phyloP scores from a whole-genome alignment of 2,329 filamentous ascomycete species.

The Calonectria pteridis region DNA sequence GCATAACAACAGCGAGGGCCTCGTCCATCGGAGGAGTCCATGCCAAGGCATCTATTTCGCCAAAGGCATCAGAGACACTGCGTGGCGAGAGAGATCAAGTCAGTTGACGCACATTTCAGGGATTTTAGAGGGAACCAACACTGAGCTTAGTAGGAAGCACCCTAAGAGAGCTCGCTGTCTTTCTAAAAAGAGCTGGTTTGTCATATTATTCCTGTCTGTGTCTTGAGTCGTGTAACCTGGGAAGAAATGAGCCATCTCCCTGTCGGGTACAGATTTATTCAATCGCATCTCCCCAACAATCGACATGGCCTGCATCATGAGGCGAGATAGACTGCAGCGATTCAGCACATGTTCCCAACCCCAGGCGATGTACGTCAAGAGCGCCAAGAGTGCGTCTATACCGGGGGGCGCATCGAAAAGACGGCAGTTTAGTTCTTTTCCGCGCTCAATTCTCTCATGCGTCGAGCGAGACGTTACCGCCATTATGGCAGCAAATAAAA shows the following conservation, averaged over 20 bases:
- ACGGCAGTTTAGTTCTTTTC: background rate
- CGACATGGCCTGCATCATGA: conserved; percentile 13
- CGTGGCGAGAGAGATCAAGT: background rate
- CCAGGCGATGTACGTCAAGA: conserved; percentile 12
- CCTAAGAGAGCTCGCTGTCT: conserved; percentile 13
- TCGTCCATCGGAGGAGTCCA: conserved; percentile 17
- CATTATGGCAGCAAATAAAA: background rate
- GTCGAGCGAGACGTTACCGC: background rate
- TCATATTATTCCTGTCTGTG: background rate
- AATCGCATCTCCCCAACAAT: background rate
- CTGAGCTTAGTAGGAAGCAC: conserved; percentile 16
- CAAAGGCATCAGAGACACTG: conserved; percentile 6
- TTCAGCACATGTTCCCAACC: conserved; percentile 14
- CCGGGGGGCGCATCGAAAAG: background rate
- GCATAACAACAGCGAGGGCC: background rate
- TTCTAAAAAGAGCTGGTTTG: background rate
- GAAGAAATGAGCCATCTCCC: background rate
- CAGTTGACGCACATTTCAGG: background rate
- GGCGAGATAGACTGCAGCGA: background rate
- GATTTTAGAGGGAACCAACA: background rate
- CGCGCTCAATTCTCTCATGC: background rate
- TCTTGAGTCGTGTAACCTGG: background rate
- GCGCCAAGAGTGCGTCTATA: conserved; percentile 5
- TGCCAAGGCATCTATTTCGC: background rate
- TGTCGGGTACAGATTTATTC: background rate